Evolutionary conservation across 495 filamentous ascomycete genomes (phyloP), one percentile per base, ranked within the genome.

Genomic region (Podospora fimiseda): DNA sequence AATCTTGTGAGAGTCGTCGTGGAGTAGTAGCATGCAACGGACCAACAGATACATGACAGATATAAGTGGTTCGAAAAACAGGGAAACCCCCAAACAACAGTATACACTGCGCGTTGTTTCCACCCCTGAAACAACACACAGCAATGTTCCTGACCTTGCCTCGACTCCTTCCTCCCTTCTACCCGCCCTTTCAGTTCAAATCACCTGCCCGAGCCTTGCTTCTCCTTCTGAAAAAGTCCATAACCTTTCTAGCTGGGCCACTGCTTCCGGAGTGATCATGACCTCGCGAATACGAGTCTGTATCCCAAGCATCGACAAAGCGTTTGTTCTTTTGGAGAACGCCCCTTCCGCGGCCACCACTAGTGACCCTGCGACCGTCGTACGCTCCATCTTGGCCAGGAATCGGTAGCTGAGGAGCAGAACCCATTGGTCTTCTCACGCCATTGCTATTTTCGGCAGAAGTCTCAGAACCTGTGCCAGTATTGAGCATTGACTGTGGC

Each of bases 221-320:
- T 55, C 90, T 79, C 64, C 91, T 75, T 61, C 93, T 80, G 74
- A 98, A 98, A 69, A 96, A 93, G 70, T 96, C 93, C 93, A 98
- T 98, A 43, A 98, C 93, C 60, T 87, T 85, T 58, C 88, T 83
- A 15, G 91, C 89, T 14, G 89, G 86, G 30, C 89, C 88, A 51
- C 81, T 88, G 61, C 86, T 93, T 24, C 92, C 93, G 3, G 81
- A 84, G 65, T 90, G 83, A 50, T 79, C 74, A 42, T 67, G 69
- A 13, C 84, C 79, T 7, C 83, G 68, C 36, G 72, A 70, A 51
- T 83, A 79, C 45, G 80, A 76, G 51, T 85, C 83, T 46, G 83
- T 81, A 59, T 96, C 90, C 61, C 91, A 95, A n/a, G 88, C 89
- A 58, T 96, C 89, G 2, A 79, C 83, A 58, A 98, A 95, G 52